Percentiles rank a stretch among this genome's conserved stretches.
Evolutionary conservation across 192 early-diverging fungal species (phyloP).

Genomic region (Allomyces javanicus): DNA sequence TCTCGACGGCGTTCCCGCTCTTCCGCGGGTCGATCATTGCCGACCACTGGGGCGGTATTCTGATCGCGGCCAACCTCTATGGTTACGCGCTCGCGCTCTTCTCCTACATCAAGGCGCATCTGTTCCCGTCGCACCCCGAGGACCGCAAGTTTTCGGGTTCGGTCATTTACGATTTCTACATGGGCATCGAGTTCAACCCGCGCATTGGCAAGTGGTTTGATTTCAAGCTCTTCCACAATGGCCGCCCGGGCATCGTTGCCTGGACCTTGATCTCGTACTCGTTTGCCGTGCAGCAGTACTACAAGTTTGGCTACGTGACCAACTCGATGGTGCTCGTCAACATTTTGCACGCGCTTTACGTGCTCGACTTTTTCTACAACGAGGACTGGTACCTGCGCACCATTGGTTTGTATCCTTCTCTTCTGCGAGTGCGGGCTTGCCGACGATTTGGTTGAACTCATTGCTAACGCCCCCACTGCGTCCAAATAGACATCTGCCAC

Average conservation of each 20-base stretch:
- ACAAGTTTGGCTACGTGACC: slow-evolving; percentile 49
- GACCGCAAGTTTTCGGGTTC: slow-evolving; percentile 61
- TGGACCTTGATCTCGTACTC: slow-evolving; percentile 64
- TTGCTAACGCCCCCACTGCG: no score
- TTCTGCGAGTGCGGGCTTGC: neutral
- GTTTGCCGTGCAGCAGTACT: slow-evolving; percentile 56
- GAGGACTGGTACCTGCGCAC: slow-evolving; percentile 76
- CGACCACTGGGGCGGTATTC: slow-evolving; percentile 53
- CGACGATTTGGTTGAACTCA: neutral
- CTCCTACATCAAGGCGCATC: slow-evolving; percentile 45
- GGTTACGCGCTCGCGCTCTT: slow-evolving; percentile 59
- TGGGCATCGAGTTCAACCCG: slow-evolving; percentile 71
- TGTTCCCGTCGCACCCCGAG: slow-evolving; percentile 46
- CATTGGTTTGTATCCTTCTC: slow-evolving; percentile 21
- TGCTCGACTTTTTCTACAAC: slow-evolving; percentile 60
- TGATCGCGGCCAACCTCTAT: slow-evolving; percentile 51
- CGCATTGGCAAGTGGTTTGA: slow-evolving; percentile 52
- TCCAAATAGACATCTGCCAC: slow-evolving; percentile 44
- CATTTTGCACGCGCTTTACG: slow-evolving; percentile 49
- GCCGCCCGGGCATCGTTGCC: slow-evolving; percentile 63
- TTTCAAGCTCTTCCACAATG: slow-evolving; percentile 71
- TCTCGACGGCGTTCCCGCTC: slow-evolving; percentile 36
- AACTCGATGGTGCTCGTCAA: slow-evolving; percentile 66
- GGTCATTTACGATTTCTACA: slow-evolving; percentile 52
- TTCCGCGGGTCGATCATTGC: slow-evolving; percentile 46